Evolutionary conservation across 352 stramenopile species (phyloP).

Genomic region (Pythium oligandrum): DNA sequence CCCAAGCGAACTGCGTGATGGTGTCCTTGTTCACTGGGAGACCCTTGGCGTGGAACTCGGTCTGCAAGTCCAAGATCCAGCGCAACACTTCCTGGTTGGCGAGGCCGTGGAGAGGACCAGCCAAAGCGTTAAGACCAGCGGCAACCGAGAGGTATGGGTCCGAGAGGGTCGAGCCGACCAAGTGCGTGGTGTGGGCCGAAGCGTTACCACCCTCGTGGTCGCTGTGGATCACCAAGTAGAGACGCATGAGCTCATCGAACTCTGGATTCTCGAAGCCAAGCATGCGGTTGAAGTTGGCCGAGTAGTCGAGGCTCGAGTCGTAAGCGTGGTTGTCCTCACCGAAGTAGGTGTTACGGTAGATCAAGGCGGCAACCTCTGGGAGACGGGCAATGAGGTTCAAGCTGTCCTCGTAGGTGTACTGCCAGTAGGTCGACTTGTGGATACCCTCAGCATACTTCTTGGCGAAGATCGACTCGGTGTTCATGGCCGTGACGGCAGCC

Average conservation of each 20-base stretch:
- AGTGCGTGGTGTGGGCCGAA: slow-evolving; percentile 97
- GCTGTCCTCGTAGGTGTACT: slow-evolving; percentile 97
- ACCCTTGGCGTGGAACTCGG: slow-evolving; percentile 94
- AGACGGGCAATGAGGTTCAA: slow-evolving; percentile 97
- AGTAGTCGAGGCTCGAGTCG: slow-evolving; percentile 97
- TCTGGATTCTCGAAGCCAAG: slow-evolving; percentile 94
- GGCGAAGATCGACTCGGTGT: slow-evolving; percentile 95
- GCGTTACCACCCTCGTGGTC: slow-evolving; percentile 99
- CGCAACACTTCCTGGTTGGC: slow-evolving; percentile 98
- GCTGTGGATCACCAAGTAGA: slow-evolving; percentile 99
- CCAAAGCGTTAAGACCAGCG: slow-evolving; percentile 96
- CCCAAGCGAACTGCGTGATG: slow-evolving; percentile 99
- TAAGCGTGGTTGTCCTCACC: slow-evolving; percentile 91
- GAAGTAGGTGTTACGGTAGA: slow-evolving; percentile 99
- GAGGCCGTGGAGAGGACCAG: slow-evolving; percentile 97
- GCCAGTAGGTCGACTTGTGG: slow-evolving; percentile 98
- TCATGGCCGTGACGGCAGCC: slow-evolving; percentile 91
- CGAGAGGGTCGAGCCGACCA: slow-evolving; percentile 96
- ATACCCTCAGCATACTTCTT: slow-evolving; percentile 96
- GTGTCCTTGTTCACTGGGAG: slow-evolving; percentile 97
- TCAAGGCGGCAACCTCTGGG: slow-evolving; percentile 96
- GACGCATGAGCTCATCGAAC: slow-evolving; percentile 99
- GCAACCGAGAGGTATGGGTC: slow-evolving; percentile 98
- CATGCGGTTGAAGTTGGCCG: slow-evolving; percentile 98
- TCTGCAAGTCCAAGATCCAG: slow-evolving; percentile 94